Evolutionary conservation across 2,329 filamentous ascomycete genomes (phyloP).

Genomic region (Thelonectria blattea): DNA sequence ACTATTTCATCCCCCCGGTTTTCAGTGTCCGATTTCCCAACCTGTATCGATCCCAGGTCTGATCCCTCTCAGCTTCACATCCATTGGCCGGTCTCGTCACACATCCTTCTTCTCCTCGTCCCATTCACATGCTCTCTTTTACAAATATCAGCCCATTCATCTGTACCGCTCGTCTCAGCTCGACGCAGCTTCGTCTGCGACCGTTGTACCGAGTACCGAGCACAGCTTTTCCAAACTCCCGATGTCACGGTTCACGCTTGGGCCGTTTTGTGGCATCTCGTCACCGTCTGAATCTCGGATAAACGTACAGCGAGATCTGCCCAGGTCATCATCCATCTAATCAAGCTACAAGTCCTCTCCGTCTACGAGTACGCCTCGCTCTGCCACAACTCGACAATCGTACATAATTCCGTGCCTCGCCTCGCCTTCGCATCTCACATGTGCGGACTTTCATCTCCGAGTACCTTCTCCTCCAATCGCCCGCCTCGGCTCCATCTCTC

Average conservation of each 20-base stretch:
- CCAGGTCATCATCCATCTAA: neutral
- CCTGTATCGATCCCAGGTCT: too few species aligned
- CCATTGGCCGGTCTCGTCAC: neutral
- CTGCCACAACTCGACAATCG: neutral
- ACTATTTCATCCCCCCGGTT: conserved; percentile 4
- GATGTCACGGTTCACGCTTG: neutral
- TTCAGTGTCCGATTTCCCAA: conserved; percentile 17
- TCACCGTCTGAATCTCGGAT: neutral
- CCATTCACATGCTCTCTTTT: conserved; percentile 21
- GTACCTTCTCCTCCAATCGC: conserved; percentile 28
- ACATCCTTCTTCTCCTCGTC: conserved; percentile 1
- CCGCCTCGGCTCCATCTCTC: conserved; percentile 15
- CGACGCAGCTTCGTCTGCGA: neutral
- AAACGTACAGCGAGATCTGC: neutral
- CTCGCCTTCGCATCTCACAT: conserved; percentile 18
- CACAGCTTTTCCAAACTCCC: neutral
- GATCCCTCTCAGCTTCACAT: neutral
- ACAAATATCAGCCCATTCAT: conserved; percentile 14
- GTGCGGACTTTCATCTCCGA: conserved; percentile 38
- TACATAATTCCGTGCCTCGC: neutral
- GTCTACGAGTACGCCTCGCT: too few species aligned
- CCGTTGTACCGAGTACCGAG: neutral
- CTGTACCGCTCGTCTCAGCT: conserved; percentile 8
- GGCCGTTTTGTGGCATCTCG: neutral
- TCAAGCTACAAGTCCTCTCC: too few species aligned